Evolutionary conservation across 1,284 basidiomycete species (phyloP), one percentile per base, ranked within the genome.

Genomic region (Erythrobasidium hasegawianum): DNA sequence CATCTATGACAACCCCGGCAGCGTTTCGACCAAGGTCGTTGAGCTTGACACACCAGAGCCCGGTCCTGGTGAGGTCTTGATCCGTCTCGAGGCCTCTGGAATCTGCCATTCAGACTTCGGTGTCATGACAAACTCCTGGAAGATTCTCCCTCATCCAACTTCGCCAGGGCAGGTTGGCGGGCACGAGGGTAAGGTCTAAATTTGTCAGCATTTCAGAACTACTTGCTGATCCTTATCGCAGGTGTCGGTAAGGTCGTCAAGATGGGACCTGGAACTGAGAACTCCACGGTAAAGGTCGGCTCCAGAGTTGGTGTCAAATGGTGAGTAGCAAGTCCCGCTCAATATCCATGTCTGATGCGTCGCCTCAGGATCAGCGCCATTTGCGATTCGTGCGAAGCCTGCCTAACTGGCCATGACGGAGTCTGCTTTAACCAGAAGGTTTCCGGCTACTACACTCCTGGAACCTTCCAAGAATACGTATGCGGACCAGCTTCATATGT

Each of bases 401-500:
- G 61, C 38, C 29, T 57, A 9, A 27, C 64, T 11, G 58, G 64
- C 7, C 57, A 41, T 8, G 64, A 67, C 16, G 64, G 57, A 8
- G 22, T 59, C 27, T 67, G 64, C 57, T 53, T 53, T 26, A 59
- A 67, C 58, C 52, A 55, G 27, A 67, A 67, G 57, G 45, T 67
- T 2, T 59, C 57, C n/a, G 64, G 64, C 7, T 61, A 61, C 59
- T 38, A 54, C 27, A 49, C 52, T 16, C 59, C 70, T 65, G 72
- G 55, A 62, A 75, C 38, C 69, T 72, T 38, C 67, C 71, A 18
- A 71, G 68, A 67, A 38, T 67, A 67, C 39, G 64, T 59, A 2
- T 70, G 29, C 26, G 57, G 64, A 38, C 57, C 64, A 13, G 64
- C 64, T 22, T 38, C 72, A 66, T 75, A 75, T 57, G 75, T 73